A percentile compares a stretch with the other conserved stretches of the same genome.
Evolutionary conservation across 768 basidiomycete genomes (phyloP).

Genomic region (Cytidiella melzeri): DNA sequence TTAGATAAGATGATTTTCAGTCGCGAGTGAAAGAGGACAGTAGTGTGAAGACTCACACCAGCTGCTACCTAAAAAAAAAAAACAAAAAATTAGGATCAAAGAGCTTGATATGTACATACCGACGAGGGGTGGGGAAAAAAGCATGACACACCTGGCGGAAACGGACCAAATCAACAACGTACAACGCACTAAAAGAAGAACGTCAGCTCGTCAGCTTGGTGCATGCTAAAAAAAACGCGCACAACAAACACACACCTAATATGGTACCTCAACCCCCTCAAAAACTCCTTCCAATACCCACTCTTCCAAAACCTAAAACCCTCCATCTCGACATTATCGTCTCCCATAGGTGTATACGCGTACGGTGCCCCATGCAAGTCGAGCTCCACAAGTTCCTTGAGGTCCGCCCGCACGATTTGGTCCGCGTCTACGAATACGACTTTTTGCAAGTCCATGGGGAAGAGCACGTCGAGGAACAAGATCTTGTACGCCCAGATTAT

Average conservation of each 20-base stretch:
- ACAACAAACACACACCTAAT: constrained; percentile 65
- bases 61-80: constrained; percentile 46
- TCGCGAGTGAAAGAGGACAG: neutral
- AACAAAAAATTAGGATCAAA: no score
- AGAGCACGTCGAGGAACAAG: constrained; percentile 95
- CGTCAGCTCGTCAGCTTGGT: neutral
- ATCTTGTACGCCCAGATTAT: constrained; percentile 99
- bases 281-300: constrained; percentile 89
- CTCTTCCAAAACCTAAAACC: constrained; percentile 99
- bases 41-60: constrained; percentile 35
- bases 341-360: constrained; percentile 96
- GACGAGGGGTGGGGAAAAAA: no score
- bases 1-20: neutral
- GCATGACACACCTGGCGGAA: constrained; percentile 77
- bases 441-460: constrained; percentile 98
- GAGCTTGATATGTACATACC: no score
- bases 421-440: constrained; percentile 99
- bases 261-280: constrained; percentile 83
- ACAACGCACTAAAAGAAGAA: constrained; percentile 64
- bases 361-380: constrained; percentile 93
- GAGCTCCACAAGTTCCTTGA: constrained; percentile 90
- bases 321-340: constrained; percentile 92
- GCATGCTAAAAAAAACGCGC: no score
- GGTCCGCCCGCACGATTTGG: constrained; percentile 94
- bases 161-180: constrained; percentile 90